phyloP scores from a whole-genome alignment of 148 eudicot genomes.

The Beta vulgaris region DNA sequence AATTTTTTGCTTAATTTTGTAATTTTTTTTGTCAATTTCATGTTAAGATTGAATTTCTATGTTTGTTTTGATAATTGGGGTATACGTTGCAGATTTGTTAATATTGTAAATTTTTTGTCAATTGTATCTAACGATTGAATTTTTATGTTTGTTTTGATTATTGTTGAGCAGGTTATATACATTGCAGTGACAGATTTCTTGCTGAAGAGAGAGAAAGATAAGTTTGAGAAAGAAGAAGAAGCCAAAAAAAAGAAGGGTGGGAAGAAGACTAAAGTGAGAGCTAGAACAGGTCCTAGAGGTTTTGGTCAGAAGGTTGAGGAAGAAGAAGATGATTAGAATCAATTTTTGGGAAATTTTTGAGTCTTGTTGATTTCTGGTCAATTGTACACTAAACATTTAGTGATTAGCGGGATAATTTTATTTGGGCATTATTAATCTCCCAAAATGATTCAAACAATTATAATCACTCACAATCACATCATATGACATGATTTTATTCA shows the following conservation, averaged over 20 bases:
- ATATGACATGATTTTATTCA: neutral
- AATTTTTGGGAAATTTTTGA: neutral
- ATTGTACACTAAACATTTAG: neutral
- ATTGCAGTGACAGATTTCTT: slow-evolving; percentile 84
- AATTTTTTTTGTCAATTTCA: no score
- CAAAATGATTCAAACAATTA: neutral
- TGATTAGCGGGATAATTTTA: neutral
- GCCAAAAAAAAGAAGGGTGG: slow-evolving; percentile 47
- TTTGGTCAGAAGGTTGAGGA: slow-evolving; percentile 72
- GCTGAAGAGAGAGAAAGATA: slow-evolving; percentile 83
- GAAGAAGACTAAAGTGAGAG: slow-evolving; percentile 37
- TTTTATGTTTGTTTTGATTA: neutral
- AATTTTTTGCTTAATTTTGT: no score
- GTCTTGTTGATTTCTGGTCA: neutral
- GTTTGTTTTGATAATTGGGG: no score
- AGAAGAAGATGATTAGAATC: slow-evolving; percentile 23
- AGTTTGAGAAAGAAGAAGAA: slow-evolving; percentile 72
- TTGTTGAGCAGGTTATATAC: slow-evolving; percentile 54
- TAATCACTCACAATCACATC: neutral
- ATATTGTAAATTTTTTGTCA: no score
- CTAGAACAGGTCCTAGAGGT: slow-evolving; percentile 72
- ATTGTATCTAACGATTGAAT: no score
- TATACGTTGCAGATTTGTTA: no score
- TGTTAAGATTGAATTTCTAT: no score
- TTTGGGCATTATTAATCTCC: neutral